These are phyloP conservation scores for Thymus quinquecostatus DNA, from an alignment of 257 asterid species.

Conservation along the genomic window DNA sequence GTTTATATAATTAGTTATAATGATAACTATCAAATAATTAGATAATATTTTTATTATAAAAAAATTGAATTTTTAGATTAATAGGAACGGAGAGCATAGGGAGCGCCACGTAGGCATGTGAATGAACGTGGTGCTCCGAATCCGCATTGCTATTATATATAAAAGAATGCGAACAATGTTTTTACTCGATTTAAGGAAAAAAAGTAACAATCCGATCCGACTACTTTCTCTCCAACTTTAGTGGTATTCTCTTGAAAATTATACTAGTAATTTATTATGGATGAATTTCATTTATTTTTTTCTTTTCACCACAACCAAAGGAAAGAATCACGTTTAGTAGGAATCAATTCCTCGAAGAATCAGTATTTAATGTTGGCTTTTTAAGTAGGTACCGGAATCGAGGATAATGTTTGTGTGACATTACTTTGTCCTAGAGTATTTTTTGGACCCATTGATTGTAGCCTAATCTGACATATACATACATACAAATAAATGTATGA, in stretches of 20 bases:
- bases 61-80: too few species aligned
- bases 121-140: too few species aligned
- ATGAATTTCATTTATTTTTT: neutral
- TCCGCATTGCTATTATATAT: too few species aligned
- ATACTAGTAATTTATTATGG: neutral
- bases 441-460: neutral
- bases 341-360: conserved; percentile 37
- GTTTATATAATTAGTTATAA: too few species aligned
- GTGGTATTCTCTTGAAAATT: conserved; percentile 28
- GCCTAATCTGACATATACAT: neutral
- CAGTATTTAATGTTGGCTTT: conserved; percentile 23
- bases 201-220: conserved; percentile 44
- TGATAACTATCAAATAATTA: too few species aligned
- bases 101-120: too few species aligned
- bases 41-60: too few species aligned
- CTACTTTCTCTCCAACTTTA: conserved; percentile 45
- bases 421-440: neutral
- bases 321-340: conserved; percentile 28
- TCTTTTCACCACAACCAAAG: conserved; percentile 41
- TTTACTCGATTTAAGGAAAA: neutral
- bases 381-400: conserved; percentile 22
- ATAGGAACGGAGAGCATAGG: too few species aligned
- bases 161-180: too few species aligned
- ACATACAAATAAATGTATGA: neutral
- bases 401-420: conserved; percentile 30